Base-by-base conservation (phyloP, 768 basidiomycete genomes). In the Rossbeevera mucosa region DNA sequence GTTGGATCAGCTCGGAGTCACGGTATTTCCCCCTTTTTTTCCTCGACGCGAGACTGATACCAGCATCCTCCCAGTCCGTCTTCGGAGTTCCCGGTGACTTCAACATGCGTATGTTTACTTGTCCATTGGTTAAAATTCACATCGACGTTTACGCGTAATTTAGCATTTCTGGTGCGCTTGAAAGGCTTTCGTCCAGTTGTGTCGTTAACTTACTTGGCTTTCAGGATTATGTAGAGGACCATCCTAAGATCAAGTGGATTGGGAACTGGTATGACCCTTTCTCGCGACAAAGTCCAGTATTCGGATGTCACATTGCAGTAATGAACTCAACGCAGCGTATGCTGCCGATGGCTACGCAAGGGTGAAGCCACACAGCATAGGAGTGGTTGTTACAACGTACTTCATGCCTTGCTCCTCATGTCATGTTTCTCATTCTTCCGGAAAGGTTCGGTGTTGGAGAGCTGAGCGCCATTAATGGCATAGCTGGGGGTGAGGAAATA, bases 291-390 rank as follows among this genome's bases (percentile, higher is more conserved):
- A 3, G 3, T 8, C 0, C 30, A 8, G 7, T 21, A 4, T n/a
- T 38, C n/a, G 62, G 29, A 66, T 26, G 3, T 9, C 36, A 36
- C 14, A 6, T 43, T 24, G 14, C 53, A 89, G 88, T 58, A 91
- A 91, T 54, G 88, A 93, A 64, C 75, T 94, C 44, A 91, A 94
- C 57, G 88, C 91, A 0, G 78, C 90, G 0, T 96, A 96, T 68
- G 94, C 94, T 14, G 91, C 91, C 0, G 93, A 94, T 63, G 94
- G 94, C 11, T 95, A 95, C 67, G 91, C 94, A 18, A 80, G 94
- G 52, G 83, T 94, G 48, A 94, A 92, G 58, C 81, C 85, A 46
- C 72, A 76, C 44, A 76, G 80, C 59, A 71, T 91, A 44, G 89
- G 88, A 46, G 89, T 83, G 7, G 69, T 93, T 5, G 69, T 80